Evolutionary conservation across 1,284 basidiomycete genomes (phyloP).

Genomic region (Boletus chippewaensis): DNA sequence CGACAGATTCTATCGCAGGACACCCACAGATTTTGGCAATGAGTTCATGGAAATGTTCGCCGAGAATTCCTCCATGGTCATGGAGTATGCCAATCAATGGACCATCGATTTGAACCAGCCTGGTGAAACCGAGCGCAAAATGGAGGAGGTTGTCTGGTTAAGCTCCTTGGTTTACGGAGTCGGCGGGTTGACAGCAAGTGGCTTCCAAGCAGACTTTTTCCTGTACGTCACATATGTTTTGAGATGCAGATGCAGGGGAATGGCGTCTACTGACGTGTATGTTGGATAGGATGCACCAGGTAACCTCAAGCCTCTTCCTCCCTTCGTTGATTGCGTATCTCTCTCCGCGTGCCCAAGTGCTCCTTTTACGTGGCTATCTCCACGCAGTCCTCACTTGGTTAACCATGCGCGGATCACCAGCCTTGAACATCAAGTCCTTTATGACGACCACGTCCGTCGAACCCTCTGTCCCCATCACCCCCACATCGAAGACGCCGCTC

Average conservation of each 20-base stretch:
- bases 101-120: constrained; percentile 24
- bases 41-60: constrained; percentile 1
- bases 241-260: neutral
- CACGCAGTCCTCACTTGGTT: constrained; percentile 36
- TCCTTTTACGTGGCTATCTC: constrained; percentile 42
- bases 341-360: constrained; percentile 33
- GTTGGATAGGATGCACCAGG: constrained; percentile 43
- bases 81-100: constrained; percentile 23
- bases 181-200: constrained; percentile 35
- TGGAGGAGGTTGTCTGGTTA: constrained; percentile 44
- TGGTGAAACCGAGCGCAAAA: constrained; percentile 36
- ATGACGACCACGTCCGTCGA: constrained; percentile 25
- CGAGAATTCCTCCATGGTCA: constrained; percentile 5
- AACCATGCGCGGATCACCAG: constrained; percentile 38
- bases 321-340: constrained; percentile 37
- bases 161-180: constrained; percentile 39
- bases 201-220: constrained; percentile 44
- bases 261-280: neutral
- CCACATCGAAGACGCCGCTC: neutral
- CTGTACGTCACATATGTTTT: constrained; percentile 32
- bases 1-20: constrained; percentile 6
- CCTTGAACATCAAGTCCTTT: constrained; percentile 38
- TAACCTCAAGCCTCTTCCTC: constrained; percentile 49
- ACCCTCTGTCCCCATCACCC: constrained; percentile 4
- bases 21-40: neutral